These are phyloP conservation scores for Russula griseocarnosa DNA, from an alignment of 768 basidiomycete species.

Conservation along the genomic window DNA sequence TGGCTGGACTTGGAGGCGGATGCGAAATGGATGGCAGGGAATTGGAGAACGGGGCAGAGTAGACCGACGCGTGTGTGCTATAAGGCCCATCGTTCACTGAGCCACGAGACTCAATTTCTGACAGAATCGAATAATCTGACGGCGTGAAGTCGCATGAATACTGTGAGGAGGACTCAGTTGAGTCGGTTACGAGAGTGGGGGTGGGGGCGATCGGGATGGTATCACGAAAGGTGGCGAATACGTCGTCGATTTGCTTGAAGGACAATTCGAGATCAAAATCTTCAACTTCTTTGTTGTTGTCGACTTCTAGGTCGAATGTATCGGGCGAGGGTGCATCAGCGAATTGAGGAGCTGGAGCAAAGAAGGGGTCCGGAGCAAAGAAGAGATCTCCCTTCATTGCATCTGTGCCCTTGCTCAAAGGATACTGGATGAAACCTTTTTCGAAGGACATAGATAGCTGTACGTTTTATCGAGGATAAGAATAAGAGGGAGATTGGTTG, in stretches of 20 bases:
- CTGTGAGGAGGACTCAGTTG: not conserved
- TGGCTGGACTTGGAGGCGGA: not conserved
- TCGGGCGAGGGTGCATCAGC: not conserved
- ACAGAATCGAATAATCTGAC: not conserved
- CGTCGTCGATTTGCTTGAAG: not conserved
- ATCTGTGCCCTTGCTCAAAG: no score
- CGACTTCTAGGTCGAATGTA: not conserved
- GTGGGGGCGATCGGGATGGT: not conserved
- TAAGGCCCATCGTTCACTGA: not conserved
- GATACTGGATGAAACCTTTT: not conserved
- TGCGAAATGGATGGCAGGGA: not conserved
- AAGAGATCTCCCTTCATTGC: not conserved
- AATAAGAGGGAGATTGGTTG: not conserved
- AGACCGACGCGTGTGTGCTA: no score
- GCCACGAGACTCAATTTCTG: not conserved
- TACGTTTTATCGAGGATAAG: not conserved
- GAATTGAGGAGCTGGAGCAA: not conserved
- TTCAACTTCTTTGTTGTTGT: not conserved
- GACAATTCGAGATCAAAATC: not conserved
- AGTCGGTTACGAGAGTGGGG: not conserved
- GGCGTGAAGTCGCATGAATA: not conserved
- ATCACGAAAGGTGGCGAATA: not conserved
- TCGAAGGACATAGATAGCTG: not conserved
- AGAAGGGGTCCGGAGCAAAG: not conserved
- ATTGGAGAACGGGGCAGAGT: no score